These are phyloP conservation scores for Suillus hirtellus DNA, from an alignment of 768 basidiomycete species.

Conservation along the genomic window DNA sequence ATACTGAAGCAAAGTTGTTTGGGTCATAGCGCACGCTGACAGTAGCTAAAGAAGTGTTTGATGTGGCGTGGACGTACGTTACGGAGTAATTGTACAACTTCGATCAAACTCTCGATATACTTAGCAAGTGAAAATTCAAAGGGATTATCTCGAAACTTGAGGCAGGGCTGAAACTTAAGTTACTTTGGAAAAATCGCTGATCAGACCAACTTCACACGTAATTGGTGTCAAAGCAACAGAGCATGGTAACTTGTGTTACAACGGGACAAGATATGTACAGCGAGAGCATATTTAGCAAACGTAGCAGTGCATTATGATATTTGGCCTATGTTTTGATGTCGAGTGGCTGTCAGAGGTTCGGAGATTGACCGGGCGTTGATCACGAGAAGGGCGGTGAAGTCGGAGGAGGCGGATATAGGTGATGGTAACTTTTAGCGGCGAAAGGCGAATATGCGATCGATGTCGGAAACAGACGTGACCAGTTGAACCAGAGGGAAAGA, in stretches of 20 bases:
- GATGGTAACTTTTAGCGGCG: slow-evolving; percentile 21
- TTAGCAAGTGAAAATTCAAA: background rate
- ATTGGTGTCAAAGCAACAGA: slow-evolving; percentile 18
- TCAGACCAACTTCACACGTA: background rate
- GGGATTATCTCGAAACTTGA: background rate
- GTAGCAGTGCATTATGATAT: slow-evolving; percentile 24
- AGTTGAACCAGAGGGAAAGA: slow-evolving; percentile 11
- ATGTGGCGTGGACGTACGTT: slow-evolving; percentile 23
- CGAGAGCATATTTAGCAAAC: slow-evolving; percentile 26
- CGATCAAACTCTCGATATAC: slow-evolving; percentile 8
- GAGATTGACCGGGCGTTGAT: slow-evolving; percentile 19
- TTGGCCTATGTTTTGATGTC: slow-evolving; percentile 18
- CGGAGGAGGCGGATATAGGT: slow-evolving; percentile 14
- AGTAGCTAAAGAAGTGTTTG: slow-evolving; percentile 8
- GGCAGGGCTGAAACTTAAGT: background rate
- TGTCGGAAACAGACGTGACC: slow-evolving; percentile 25
- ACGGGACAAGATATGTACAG: slow-evolving; percentile 30
- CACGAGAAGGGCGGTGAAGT: slow-evolving; percentile 17
- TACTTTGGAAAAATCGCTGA: background rate
- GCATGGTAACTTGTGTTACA: slow-evolving; percentile 25
- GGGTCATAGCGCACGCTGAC: slow-evolving; percentile 48
- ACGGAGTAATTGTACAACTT: background rate
- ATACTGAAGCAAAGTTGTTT: slow-evolving; percentile 75
- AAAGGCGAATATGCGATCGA: slow-evolving; percentile 23
- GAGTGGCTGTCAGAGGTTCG: slow-evolving; percentile 23